Conservation (phyloP, 2,329 filamentous ascomycete species). For the Penicillium sp. region DNA sequence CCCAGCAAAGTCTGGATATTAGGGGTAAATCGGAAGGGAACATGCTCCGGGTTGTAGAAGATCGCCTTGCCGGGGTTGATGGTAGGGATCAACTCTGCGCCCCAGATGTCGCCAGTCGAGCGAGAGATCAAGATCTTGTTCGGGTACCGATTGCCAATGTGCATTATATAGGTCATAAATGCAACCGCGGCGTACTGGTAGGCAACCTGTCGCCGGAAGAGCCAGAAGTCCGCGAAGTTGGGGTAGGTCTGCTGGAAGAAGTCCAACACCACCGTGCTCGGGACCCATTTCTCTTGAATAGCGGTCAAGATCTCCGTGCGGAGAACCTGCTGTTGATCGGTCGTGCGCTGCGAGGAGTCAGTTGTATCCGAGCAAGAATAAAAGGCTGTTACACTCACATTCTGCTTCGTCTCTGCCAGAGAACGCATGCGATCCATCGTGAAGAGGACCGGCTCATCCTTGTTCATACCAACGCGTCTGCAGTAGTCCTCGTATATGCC, state of each 20-base stretch:
- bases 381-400: conserved; percentile 31
- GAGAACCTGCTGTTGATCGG: conserved; percentile 66
- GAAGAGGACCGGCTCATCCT: conserved; percentile 92
- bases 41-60: conserved; percentile 91
- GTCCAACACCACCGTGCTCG: conserved; percentile 72
- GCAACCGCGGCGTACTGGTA: conserved; percentile 93
- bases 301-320: conserved; percentile 88
- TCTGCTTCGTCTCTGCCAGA: conserved; percentile 64
- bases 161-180: conserved; percentile 98
- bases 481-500: conserved; percentile 96
- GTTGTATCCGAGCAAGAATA: conserved; percentile 8
- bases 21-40: conserved; percentile 94
- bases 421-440: conserved; percentile 90
- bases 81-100: conserved; percentile 84
- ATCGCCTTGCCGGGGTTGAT: conserved; percentile 80
- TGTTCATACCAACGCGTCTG: conserved; percentile 75
- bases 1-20: conserved; percentile 96
- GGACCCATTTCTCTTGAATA: conserved; percentile 91
- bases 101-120: conserved; percentile 89
- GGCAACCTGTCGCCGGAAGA: conserved; percentile 94
- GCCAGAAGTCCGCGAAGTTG: conserved; percentile 90
- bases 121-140: conserved; percentile 92
- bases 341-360: conserved; percentile 41
- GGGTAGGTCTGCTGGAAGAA: conserved; percentile 88
- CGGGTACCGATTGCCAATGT: conserved; percentile 93